Evolutionary conservation across 2,329 filamentous ascomycete genomes (phyloP).

Genomic region (Truncatella angustata): DNA sequence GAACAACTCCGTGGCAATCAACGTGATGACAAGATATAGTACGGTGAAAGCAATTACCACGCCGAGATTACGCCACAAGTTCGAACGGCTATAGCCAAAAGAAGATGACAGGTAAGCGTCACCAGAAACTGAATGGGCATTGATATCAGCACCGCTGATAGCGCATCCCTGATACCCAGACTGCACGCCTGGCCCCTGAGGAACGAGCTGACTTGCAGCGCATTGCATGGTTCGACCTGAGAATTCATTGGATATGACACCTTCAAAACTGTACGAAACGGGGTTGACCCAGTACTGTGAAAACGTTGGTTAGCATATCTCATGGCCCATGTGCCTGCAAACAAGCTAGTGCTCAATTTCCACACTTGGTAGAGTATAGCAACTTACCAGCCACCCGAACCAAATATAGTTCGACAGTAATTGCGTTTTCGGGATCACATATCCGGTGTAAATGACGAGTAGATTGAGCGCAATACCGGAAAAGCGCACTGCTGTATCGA

Average conservation of each 20-base stretch:
- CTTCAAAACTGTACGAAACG: constrained; percentile 64
- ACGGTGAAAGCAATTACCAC: constrained; percentile 74
- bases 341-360: too few species aligned
- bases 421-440: constrained; percentile 56
- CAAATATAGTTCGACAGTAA: constrained; percentile 62
- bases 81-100: constrained; percentile 53
- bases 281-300: constrained; percentile 58
- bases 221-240: constrained; percentile 50
- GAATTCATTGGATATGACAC: constrained; percentile 54
- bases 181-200: constrained; percentile 38
- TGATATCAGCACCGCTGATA: constrained; percentile 49
- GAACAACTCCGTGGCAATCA: constrained; percentile 67
- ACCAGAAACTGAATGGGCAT: constrained; percentile 48
- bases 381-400: constrained; percentile 58
- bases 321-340: neutral
- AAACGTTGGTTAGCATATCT: neutral
- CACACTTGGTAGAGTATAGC: neutral
- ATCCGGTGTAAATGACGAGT: constrained; percentile 67
- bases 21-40: constrained; percentile 71
- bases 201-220: constrained; percentile 42
- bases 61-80: constrained; percentile 76
- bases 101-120: constrained; percentile 50
- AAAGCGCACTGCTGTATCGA: constrained; percentile 62
- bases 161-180: constrained; percentile 53
- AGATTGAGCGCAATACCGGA: constrained; percentile 56